phyloP scores from a whole-genome alignment of 768 basidiomycete species.

The Podaxis sp. region DNA sequence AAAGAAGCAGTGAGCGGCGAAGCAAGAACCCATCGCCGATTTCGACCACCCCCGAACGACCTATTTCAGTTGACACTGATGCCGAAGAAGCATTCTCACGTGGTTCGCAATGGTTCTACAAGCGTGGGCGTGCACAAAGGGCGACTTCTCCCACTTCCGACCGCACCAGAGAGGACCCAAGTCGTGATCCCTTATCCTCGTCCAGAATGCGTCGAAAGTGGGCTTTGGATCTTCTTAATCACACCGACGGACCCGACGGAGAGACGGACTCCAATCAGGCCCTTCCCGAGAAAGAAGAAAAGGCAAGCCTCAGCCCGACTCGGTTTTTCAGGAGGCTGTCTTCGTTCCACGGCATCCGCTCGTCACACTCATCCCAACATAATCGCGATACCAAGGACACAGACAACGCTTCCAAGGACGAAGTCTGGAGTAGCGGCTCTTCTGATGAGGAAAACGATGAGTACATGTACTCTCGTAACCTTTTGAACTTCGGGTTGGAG shows the following conservation, averaged over 20 bases:
- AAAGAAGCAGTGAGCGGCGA: conserved; percentile 10
- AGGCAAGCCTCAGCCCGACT: background rate
- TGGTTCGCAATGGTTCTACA: conserved; percentile 55
- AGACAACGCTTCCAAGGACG: background rate
- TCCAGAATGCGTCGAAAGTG: conserved; percentile 47
- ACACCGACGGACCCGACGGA: conserved; percentile 2
- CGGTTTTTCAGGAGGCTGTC: background rate
- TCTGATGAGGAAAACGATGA: conserved; percentile 4
- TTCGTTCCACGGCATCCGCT: background rate
- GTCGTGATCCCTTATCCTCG: conserved; percentile 38
- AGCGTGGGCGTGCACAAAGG: conserved; percentile 41
- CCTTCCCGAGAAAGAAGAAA: background rate
- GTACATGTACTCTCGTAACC: background rate
- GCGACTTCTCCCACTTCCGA: conserved; percentile 29
- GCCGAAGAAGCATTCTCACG: conserved; percentile 69
- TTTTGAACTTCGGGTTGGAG: background rate
- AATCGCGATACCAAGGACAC: conserved; percentile 11
- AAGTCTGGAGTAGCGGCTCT: conserved; percentile 12
- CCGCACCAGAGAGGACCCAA: conserved; percentile 13
- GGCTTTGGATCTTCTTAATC: conserved; percentile 42
- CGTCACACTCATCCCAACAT: background rate
- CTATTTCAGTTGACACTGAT: conserved; percentile 78
- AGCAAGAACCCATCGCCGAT: conserved; percentile 29
- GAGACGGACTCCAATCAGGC: background rate
- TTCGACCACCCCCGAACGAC: conserved; percentile 45